Percentiles rank a stretch among this genome's conserved stretches.
Evolutionary conservation across 1,284 basidiomycete species (phyloP).

Genomic region (Fomitopsis pinicola): DNA sequence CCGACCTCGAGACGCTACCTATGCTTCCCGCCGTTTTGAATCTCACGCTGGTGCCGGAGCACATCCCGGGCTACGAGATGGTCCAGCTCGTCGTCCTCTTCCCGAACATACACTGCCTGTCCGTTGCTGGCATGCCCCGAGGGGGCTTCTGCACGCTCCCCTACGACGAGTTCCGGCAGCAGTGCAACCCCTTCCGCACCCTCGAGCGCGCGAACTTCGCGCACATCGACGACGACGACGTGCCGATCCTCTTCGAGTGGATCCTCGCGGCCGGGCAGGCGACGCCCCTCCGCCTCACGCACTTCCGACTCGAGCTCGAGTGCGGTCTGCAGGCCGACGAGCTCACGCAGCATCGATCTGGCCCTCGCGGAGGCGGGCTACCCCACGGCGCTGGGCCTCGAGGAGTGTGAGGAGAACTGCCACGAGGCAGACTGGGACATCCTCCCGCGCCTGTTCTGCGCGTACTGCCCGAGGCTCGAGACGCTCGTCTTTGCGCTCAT

Average conservation of each 20-base stretch:
- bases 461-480: conserved; percentile 1
- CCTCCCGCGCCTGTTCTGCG: not conserved
- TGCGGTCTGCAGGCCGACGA: not conserved
- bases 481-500: not conserved
- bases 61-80: not conserved
- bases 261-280: not conserved
- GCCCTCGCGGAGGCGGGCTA: not conserved
- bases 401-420: not conserved
- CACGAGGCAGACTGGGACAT: not conserved
- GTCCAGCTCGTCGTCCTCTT: not conserved
- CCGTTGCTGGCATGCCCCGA: not conserved
- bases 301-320: conserved; percentile 4
- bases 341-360: not conserved
- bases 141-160: not conserved
- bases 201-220: not conserved
- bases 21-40: not conserved
- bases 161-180: not conserved
- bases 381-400: not conserved
- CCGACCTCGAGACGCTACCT: not conserved
- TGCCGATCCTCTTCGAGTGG: not conserved
- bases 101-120: conserved; percentile 1
- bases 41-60: not conserved
- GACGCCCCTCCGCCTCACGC: conserved; percentile 2
- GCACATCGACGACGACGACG: not conserved
- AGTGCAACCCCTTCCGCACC: not conserved